A percentile compares a stretch with the other conserved stretches of the same genome.
Evolutionary conservation across 768 basidiomycete genomes (phyloP).

Genomic region (Sutorius australiensis): DNA sequence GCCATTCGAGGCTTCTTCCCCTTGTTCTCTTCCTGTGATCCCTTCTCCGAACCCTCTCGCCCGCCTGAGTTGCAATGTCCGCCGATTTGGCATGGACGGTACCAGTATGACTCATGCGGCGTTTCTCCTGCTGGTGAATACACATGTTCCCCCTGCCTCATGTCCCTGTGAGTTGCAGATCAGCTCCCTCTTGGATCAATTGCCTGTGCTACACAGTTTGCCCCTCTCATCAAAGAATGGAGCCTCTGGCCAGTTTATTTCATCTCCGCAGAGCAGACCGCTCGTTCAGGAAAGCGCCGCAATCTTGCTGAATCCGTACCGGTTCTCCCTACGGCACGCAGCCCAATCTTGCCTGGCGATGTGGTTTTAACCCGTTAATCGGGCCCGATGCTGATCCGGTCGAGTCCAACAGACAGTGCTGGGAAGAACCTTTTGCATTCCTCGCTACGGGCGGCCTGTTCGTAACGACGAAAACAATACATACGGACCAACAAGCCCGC

Average conservation of each 20-base stretch:
- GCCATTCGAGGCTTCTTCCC: conserved; percentile 1
- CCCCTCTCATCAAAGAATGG: conserved; percentile 19
- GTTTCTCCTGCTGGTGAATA: conserved; percentile 7
- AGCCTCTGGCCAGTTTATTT: conserved; percentile 15
- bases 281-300: conserved; percentile 19
- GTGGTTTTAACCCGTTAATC: conserved; percentile 1
- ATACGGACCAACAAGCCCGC: neutral
- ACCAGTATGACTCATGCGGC: conserved; percentile 16
- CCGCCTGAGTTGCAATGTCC: conserved; percentile 9
- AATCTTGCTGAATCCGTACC: conserved; percentile 15
- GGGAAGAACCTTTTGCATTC: neutral
- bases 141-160: conserved; percentile 17
- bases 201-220: conserved; percentile 5
- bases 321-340: conserved; percentile 26
- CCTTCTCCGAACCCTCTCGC: conserved; percentile 4
- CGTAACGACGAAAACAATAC: neutral
- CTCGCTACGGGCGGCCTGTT: too few relatives aligned
- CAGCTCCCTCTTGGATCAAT: conserved; percentile 14
- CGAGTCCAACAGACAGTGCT: neutral
- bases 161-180: conserved; percentile 14
- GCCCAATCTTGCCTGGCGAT: conserved; percentile 8
- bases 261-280: conserved; percentile 26
- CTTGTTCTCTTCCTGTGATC: conserved; percentile 1
- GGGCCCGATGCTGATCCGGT: conserved; percentile 25
- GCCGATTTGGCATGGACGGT: conserved; percentile 14